Base-by-base conservation (phyloP, 2,329 filamentous ascomycete genomes). In the Bipolaris oryzae region DNA sequence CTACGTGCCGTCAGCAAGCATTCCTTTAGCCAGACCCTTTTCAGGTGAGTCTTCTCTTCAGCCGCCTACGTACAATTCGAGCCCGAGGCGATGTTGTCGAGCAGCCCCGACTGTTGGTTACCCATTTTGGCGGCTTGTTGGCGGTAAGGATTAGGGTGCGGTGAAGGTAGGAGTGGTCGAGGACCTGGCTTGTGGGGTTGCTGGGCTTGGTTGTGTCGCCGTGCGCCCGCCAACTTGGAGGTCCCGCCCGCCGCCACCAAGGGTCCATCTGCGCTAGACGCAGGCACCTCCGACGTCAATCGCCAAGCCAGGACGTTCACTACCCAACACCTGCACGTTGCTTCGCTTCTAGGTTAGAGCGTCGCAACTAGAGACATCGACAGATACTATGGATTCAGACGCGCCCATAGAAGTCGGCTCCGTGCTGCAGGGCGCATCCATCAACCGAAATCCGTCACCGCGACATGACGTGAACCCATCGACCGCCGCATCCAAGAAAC, bases 71-170 rank as follows among this genome's bases (percentile, higher is more conserved):
- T 81, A 97, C 94, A 99, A 83, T 99, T 99, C 69, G 93, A 95
- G 70, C 90, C 92, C 74, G 96, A 91, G 76, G 97, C 93, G 72
- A 99, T 97, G 80, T 90, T 95, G 80, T 98, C 94, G 78, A 98
- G 84, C 76, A 98, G 89, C 68, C 86, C 82, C 15, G 83, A 83
- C 65, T 84, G 85, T 60, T 84, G 82, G 66, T 83, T 82, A 42
- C 81, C 81, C 81, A 83, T 83, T 13, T 62, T 75, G 74, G 61
- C 72, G 64, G 60, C 43, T 58, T 58, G 37, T 57, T 54, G 48
- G 48, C 52, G 47, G 58, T 45, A 56, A 38, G 50, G 48, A 56
- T 46, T 48, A 57, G 50, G 23, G 61, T 45, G 46, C 53, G 62
- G 60, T 50, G 51, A 58, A 51, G 58, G 56, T 45, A 55, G 57